Evolutionary conservation across 2,329 filamentous ascomycete genomes (phyloP).

Genomic region (Botrytis hyacinthi): DNA sequence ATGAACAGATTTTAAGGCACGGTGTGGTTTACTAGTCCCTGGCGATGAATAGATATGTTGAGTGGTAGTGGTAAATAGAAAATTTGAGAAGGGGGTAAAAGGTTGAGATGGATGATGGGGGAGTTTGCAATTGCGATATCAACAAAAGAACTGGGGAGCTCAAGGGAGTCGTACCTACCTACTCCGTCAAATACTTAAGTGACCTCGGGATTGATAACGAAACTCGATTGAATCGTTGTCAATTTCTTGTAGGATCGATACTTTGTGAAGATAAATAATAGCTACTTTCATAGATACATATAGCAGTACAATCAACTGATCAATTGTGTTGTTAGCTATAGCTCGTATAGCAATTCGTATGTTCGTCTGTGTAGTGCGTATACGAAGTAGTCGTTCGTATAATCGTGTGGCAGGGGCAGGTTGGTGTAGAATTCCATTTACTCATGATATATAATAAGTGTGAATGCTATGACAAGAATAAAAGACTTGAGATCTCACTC

Average conservation of each 20-base stretch:
- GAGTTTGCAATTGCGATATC: neutral
- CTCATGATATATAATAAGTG: neutral
- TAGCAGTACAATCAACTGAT: neutral
- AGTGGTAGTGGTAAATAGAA: neutral
- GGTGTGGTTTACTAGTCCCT: neutral
- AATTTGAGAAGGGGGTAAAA: neutral
- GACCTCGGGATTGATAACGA: neutral
- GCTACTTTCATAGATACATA: neutral
- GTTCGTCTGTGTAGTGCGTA: neutral
- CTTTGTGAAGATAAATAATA: neutral
- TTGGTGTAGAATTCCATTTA: neutral
- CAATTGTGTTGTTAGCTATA: neutral
- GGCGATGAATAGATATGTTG: neutral
- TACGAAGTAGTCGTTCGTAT: neutral
- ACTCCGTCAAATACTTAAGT: neutral
- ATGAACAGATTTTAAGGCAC: conserved; percentile 13
- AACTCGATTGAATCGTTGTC: neutral
- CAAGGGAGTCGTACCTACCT: neutral
- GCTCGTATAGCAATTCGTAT: neutral
- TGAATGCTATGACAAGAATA: neutral
- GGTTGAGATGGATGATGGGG: neutral
- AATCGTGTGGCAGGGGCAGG: neutral
- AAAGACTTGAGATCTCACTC: neutral
- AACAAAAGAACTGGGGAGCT: neutral
- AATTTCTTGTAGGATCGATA: neutral